These are phyloP conservation scores for Ophiosphaerella korrae DNA, from an alignment of 2,329 filamentous ascomycete genomes.

Conservation along the genomic window DNA sequence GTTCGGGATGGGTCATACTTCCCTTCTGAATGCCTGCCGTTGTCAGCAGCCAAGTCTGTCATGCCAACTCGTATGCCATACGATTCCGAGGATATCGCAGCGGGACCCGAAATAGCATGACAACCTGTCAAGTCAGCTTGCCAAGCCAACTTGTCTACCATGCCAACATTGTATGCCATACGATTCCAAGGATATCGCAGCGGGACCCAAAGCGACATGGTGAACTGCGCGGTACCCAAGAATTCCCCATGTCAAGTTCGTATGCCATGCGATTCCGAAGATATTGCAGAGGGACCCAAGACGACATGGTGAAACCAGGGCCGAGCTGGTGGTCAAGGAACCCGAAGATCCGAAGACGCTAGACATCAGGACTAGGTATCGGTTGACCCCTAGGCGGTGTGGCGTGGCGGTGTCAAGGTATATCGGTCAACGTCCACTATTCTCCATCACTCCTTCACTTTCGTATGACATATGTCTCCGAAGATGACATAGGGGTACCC, in stretches of 20 bases:
- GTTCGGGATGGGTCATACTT: conserved; percentile 10
- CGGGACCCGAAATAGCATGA: neutral
- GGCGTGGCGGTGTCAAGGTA: neutral
- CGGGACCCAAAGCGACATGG: neutral
- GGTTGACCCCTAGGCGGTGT: conserved; percentile 1
- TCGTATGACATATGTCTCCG: conserved; percentile 6
- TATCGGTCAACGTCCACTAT: neutral
- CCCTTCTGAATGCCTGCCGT: conserved; percentile 4
- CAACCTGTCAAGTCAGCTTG: neutral
- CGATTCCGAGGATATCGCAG: conserved; percentile 8
- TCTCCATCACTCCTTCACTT: neutral
- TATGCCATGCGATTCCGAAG: conserved; percentile 5
- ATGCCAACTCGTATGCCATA: conserved; percentile 5
- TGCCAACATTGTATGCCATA: conserved; percentile 5
- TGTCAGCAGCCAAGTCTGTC: neutral
- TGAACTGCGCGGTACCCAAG: neutral
- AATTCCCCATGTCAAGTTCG: neutral
- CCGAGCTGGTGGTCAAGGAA: neutral
- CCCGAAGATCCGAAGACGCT: neutral
- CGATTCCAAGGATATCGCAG: conserved; percentile 2
- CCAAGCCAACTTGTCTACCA: too few species aligned
- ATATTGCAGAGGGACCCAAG: conserved; percentile 2
- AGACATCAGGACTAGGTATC: conserved; percentile 2
- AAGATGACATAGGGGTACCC: conserved; percentile 5
- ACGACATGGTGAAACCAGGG: neutral